Percentiles rank a stretch among this genome's conserved stretches.
Evolutionary conservation across 2,329 filamentous ascomycete genomes (phyloP).

Genomic region (Hypoxylon sp.): DNA sequence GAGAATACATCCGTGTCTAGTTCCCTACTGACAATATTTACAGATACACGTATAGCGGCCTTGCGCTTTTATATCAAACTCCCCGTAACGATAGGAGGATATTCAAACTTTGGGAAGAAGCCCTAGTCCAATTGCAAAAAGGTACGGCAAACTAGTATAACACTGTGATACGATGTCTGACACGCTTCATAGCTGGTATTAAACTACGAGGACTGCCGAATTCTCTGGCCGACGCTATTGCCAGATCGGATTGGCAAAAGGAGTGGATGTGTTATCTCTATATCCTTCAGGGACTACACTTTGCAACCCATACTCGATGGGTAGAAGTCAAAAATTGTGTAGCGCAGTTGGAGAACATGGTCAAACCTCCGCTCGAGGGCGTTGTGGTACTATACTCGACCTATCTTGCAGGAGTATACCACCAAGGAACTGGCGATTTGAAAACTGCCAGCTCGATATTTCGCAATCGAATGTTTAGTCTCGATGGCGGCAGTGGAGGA

Average conservation of each 20-base stretch:
- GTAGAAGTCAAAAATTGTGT: constrained; percentile 70
- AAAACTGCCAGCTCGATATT: constrained; percentile 77
- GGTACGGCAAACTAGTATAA: constrained; percentile 49
- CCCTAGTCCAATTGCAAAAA: constrained; percentile 52
- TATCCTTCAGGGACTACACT: constrained; percentile 77
- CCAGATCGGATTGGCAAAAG: constrained; percentile 73
- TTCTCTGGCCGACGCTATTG: constrained; percentile 69
- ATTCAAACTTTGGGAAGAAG: constrained; percentile 58
- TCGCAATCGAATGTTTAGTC: constrained; percentile 69
- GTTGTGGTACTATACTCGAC: constrained; percentile 68
- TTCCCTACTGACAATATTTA: constrained; percentile 1
- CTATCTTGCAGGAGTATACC: constrained; percentile 81
- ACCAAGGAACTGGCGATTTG: constrained; percentile 82
- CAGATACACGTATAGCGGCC: constrained; percentile 68
- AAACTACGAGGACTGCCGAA: constrained; percentile 59
- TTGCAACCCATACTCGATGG: constrained; percentile 80
- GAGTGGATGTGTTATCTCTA: constrained; percentile 77
- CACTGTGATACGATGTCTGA: constrained; percentile 39
- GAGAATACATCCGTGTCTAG: background rate
- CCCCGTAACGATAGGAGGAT: constrained; percentile 56
- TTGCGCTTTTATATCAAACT: constrained; percentile 59
- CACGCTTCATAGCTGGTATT: constrained; percentile 42
- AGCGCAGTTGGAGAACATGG: constrained; percentile 63
- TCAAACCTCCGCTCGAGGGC: constrained; percentile 57
- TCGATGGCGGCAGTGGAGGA: constrained; percentile 59